Conservation (phyloP, 164 flowering plant species). For the Platanus orientalis region DNA sequence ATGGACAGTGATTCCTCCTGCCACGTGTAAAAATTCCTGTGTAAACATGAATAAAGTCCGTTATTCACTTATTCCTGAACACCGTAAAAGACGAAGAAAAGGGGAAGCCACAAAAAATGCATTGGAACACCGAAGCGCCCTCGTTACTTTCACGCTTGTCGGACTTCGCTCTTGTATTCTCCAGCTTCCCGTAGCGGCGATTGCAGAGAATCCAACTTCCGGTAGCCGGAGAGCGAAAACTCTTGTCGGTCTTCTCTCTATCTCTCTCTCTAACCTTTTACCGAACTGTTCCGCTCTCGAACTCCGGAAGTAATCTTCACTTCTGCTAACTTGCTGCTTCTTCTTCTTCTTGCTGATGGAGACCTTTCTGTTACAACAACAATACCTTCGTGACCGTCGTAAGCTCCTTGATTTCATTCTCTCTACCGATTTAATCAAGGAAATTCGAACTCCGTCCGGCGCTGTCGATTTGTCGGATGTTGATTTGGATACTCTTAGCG, state of each 20-base stretch:
- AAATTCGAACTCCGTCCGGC: constrained; percentile 36
- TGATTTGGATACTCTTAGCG: constrained; percentile 53
- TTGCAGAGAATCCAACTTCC: too few species aligned
- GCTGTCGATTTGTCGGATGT: constrained; percentile 23
- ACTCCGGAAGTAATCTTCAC: background rate
- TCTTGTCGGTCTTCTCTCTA: background rate
- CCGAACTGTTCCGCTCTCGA: background rate
- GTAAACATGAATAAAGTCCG: too few species aligned
- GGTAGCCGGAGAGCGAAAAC: too few species aligned
- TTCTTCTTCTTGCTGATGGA: constrained; percentile 15
- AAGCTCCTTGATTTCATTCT: constrained; percentile 63
- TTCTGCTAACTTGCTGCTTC: background rate
- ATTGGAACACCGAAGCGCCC: too few species aligned
- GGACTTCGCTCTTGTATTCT: background rate
- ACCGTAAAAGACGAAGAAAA: too few species aligned
- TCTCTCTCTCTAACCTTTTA: background rate
- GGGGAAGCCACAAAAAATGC: too few species aligned
- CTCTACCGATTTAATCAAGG: constrained; percentile 39
- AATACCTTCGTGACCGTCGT: constrained; percentile 62
- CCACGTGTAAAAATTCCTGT: too few species aligned
- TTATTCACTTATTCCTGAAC: too few species aligned
- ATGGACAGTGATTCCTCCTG: too few species aligned
- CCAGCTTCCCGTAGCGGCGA: too few species aligned
- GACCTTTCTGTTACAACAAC: constrained; percentile 25
- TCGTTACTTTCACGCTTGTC: background rate